Percentiles rank a stretch among this genome's conserved stretches.
These are phyloP conservation scores for Vitis rotundifolia DNA, from an alignment of 164 flowering plant species.

Conservation along the genomic window DNA sequence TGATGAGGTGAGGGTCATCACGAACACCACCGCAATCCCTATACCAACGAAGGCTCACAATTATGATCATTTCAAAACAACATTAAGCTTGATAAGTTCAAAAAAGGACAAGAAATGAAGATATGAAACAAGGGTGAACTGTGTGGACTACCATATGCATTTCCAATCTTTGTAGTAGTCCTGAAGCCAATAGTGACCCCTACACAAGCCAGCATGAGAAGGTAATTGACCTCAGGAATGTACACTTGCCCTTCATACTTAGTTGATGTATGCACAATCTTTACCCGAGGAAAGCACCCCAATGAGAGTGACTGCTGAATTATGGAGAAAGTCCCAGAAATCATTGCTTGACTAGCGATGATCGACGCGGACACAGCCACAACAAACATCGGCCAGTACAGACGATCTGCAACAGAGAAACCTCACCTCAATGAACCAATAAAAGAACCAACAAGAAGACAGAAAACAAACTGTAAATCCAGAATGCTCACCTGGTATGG, in stretches of 20 bases:
- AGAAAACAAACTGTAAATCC: neutral
- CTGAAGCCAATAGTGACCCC: conserved; percentile 26
- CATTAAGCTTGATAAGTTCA: neutral
- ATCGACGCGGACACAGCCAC: conserved; percentile 27
- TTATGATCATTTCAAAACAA: neutral
- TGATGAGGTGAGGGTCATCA: conserved; percentile 20
- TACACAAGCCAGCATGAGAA: conserved; percentile 38
- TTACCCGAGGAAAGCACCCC: conserved; percentile 34
- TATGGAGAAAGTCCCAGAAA: conserved; percentile 32
- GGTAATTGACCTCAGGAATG: conserved; percentile 30
- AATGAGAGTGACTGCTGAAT: conserved; percentile 26
- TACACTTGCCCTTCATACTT: conserved; percentile 31
- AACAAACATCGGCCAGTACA: conserved; percentile 34
- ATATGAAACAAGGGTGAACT: neutral
- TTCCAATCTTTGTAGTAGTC: conserved; percentile 26
- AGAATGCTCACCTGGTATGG: conserved; percentile 22
- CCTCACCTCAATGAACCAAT: neutral
- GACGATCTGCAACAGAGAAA: conserved; percentile 3
- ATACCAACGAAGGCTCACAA: neutral
- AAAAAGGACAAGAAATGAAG: too few species aligned
- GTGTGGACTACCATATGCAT: conserved; percentile 35
- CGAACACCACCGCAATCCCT: conserved; percentile 32
- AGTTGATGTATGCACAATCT: conserved; percentile 32
- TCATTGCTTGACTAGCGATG: conserved; percentile 32
- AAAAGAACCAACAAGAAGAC: conserved; percentile 6